A percentile compares a stretch with the other conserved stretches of the same genome.
These are phyloP conservation scores for Setaria italica DNA, from an alignment of 202 grass and related monocot genomes.

Conservation along the genomic window DNA sequence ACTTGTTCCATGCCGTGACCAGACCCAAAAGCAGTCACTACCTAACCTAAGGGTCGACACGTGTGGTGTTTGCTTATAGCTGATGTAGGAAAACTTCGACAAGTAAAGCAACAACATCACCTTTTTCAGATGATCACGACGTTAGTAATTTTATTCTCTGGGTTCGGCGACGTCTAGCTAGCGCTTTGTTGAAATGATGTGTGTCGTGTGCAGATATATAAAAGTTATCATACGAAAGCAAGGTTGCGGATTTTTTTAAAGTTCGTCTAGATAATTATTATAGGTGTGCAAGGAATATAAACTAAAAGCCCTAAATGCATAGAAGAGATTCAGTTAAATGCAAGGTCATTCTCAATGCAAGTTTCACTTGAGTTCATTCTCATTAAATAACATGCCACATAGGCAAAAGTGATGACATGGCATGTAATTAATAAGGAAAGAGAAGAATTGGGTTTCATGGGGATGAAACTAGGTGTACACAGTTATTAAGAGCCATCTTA, in stretches of 20 bases:
- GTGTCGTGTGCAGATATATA: not conserved
- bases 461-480: too few relatives aligned
- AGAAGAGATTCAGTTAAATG: not conserved
- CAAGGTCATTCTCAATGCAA: too few relatives aligned
- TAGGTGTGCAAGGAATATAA: not conserved
- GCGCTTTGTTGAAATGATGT: conserved; percentile 30
- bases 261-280: not conserved
- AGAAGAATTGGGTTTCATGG: too few relatives aligned
- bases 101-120: conserved; percentile 61
- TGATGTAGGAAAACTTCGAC: conserved; percentile 42
- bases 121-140: conserved; percentile 48
- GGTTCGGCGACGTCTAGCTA: not conserved
- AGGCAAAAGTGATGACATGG: too few relatives aligned
- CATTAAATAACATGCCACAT: too few relatives aligned
- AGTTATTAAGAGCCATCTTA: too few relatives aligned
- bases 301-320: not conserved
- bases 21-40: not conserved
- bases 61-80: conserved; percentile 33
- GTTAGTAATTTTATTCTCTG: conserved; percentile 40
- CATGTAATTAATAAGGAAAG: too few relatives aligned
- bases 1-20: conserved; percentile 25
- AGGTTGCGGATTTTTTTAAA: not conserved
- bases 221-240: conserved; percentile 11
- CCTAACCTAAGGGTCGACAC: conserved; percentile 32
- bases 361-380: too few relatives aligned